Evolutionary conservation across 768 basidiomycete genomes (phyloP).

Genomic region (Tulasnella sp.): DNA sequence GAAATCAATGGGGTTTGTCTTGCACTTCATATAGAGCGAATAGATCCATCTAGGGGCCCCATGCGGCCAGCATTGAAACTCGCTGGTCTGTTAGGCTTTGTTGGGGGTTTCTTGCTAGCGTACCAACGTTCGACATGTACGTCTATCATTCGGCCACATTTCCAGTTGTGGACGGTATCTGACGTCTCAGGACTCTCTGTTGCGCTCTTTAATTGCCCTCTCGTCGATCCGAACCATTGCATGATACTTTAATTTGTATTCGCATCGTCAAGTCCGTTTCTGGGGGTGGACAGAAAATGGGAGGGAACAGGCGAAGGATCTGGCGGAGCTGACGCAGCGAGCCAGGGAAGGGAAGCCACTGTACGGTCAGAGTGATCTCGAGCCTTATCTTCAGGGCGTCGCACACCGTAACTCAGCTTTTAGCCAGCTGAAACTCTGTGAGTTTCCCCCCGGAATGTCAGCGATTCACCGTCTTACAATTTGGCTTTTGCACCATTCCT

Average conservation of each 20-base stretch:
- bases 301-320: slow-evolving; percentile 66
- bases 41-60: slow-evolving; percentile 23
- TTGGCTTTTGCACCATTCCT: neutral
- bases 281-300: slow-evolving; percentile 92
- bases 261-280: slow-evolving; percentile 54
- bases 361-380: slow-evolving; percentile 74
- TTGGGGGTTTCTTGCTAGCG: slow-evolving; percentile 84
- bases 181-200: too few species aligned
- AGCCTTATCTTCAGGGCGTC: slow-evolving; percentile 73
- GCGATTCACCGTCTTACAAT: too few species aligned
- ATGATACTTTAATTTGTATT: too few species aligned
- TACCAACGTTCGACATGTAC: slow-evolving; percentile 83
- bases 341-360: slow-evolving; percentile 70
- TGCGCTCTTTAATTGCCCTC: too few species aligned
- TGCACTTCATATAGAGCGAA: neutral
- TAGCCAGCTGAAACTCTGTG: slow-evolving; percentile 89
- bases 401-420: slow-evolving; percentile 83
- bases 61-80: slow-evolving; percentile 29
- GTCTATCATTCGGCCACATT: too few species aligned
- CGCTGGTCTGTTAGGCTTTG: slow-evolving; percentile 64
- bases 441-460: too few species aligned
- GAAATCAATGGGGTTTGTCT: neutral
- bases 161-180: neutral
- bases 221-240: too few species aligned
- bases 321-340: slow-evolving; percentile 64